Percentiles rank a stretch among this genome's conserved stretches.
Conservation (phyloP, 1,139 yeast species). For the Debaryomyces fabryi region DNA sequence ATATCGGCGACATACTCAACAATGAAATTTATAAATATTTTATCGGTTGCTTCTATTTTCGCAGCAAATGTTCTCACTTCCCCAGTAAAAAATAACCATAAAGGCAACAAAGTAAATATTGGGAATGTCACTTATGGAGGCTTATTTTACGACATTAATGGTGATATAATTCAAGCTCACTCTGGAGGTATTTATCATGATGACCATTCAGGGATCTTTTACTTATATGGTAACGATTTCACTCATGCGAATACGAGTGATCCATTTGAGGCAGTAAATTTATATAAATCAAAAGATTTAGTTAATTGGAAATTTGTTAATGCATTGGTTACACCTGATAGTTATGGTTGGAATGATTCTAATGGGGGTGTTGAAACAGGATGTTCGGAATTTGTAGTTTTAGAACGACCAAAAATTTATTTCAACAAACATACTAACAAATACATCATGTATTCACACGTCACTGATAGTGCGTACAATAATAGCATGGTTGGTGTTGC, state of each 20-base stretch:
- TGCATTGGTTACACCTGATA: background rate
- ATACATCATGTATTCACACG: background rate
- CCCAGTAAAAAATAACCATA: background rate
- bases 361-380: background rate
- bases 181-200: background rate
- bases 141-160: background rate
- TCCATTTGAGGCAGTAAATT: background rate
- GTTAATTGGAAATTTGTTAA: background rate
- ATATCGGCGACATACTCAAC: no score
- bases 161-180: background rate
- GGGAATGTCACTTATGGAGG: background rate
- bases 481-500: constrained; percentile 2
- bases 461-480: background rate
- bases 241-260: background rate
- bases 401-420: background rate
- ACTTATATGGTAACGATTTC: background rate
- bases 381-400: background rate
- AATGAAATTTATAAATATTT: background rate
- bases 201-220: background rate
- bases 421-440: background rate
- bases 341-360: background rate
- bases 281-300: background rate
- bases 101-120: background rate
- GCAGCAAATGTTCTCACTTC: background rate
- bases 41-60: background rate